Conservation (phyloP, 2,329 filamentous ascomycete species). For the Diaporthe australafricana region DNA sequence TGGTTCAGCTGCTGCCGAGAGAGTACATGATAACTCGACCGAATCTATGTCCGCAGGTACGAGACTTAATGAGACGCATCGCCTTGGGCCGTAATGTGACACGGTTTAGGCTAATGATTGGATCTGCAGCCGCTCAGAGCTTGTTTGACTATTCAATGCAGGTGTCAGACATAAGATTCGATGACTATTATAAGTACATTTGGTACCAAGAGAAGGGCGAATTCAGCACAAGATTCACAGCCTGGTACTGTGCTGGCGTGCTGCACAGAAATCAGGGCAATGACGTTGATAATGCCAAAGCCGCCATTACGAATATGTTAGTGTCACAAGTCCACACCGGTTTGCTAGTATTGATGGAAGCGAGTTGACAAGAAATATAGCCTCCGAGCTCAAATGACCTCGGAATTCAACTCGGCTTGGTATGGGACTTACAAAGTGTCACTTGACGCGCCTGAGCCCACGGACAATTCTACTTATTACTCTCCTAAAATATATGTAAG, state of each 20-base stretch:
- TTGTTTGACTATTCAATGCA: slow-evolving; percentile 54
- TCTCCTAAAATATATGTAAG: slow-evolving; percentile 49
- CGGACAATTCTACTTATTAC: slow-evolving; percentile 47
- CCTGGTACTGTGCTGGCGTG: slow-evolving; percentile 54
- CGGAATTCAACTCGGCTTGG: slow-evolving; percentile 53
- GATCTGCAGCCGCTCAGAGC: slow-evolving; percentile 47
- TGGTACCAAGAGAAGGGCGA: slow-evolving; percentile 55
- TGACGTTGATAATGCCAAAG: slow-evolving; percentile 50
- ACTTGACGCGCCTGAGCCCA: slow-evolving; percentile 53
- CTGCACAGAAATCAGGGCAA: slow-evolving; percentile 49
- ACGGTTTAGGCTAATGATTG: neutral
- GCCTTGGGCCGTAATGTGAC: neutral
- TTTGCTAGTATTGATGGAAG: no score
- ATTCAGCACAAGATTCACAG: slow-evolving; percentile 56
- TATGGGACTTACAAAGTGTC: slow-evolving; percentile 55
- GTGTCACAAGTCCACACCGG: slow-evolving; percentile 8
- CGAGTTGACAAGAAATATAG: neutral
- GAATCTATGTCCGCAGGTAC: slow-evolving; percentile 26
- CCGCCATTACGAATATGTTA: slow-evolving; percentile 50
- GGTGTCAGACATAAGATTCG: slow-evolving; percentile 53
- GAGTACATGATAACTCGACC: neutral
- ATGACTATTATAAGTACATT: slow-evolving; percentile 55
- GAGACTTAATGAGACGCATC: neutral
- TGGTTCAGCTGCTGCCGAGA: neutral
- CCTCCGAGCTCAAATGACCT: slow-evolving; percentile 46